Evolutionary conservation across 495 filamentous ascomycete species (phyloP).

Genomic region (Jackrogersella minutella): DNA sequence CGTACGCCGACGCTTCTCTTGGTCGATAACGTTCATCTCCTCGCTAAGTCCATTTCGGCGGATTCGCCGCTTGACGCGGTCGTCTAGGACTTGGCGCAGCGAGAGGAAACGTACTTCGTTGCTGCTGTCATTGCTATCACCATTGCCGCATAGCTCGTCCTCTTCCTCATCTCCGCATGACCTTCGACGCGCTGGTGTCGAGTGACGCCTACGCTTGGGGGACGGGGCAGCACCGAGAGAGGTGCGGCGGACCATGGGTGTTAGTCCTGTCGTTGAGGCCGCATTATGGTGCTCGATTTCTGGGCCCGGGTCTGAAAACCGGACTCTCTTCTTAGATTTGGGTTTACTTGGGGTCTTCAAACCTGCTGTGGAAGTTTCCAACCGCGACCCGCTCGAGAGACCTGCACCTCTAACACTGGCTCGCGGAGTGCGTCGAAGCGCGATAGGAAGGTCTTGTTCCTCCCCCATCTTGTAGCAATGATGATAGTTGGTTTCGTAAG

Average conservation of each 20-base stretch:
- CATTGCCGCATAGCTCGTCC: constrained; percentile 30
- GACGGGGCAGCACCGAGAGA: constrained; percentile 56
- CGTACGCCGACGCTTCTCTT: constrained; percentile 59
- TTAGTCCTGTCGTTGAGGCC: constrained; percentile 67
- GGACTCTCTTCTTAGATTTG: constrained; percentile 66
- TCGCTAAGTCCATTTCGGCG: constrained; percentile 76
- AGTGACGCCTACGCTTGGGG: constrained; percentile 55
- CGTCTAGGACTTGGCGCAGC: constrained; percentile 72
- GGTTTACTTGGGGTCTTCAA: constrained; percentile 40
- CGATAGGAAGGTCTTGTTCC: constrained; percentile 41
- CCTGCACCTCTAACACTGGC: constrained; percentile 8
- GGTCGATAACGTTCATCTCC: constrained; percentile 72
- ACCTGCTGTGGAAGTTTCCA: constrained; percentile 23
- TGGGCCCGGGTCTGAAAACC: constrained; percentile 76
- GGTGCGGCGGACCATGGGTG: constrained; percentile 69
- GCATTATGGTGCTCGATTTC: constrained; percentile 32
- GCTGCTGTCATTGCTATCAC: constrained; percentile 45
- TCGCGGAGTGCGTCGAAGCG: constrained; percentile 41
- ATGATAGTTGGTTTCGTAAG: not conserved
- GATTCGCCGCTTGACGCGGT: constrained; percentile 74
- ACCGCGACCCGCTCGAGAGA: constrained; percentile 23
- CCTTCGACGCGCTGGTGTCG: constrained; percentile 43
- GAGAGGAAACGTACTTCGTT: constrained; percentile 64
- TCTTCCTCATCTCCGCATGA: constrained; percentile 29
- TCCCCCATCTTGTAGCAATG: constrained; percentile 31